Conservation (phyloP, 495 filamentous ascomycete species). For the Aspergillus bertholletiae region DNA sequence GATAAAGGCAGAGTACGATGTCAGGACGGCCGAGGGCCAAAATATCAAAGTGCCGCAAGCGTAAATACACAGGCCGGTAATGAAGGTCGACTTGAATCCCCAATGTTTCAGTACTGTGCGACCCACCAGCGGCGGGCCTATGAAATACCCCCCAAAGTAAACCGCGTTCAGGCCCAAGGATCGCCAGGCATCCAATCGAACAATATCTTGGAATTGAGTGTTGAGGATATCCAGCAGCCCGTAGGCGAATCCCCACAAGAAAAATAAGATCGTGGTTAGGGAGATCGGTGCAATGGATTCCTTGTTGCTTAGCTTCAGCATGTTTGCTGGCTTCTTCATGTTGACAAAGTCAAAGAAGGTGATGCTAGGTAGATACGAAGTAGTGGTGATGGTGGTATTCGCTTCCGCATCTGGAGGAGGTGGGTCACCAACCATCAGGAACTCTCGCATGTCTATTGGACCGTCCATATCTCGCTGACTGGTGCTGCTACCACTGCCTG, state of each 20-base stretch:
- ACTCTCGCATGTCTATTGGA: conserved; percentile 31
- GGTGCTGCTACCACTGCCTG: conserved; percentile 8
- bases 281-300: conserved; percentile 55
- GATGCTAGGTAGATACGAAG: conserved; percentile 32
- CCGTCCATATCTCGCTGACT: conserved; percentile 11
- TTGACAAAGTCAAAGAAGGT: conserved; percentile 82
- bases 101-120: conserved; percentile 54
- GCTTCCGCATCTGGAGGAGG: conserved; percentile 27
- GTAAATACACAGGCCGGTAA: conserved; percentile 61
- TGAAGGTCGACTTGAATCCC: conserved; percentile 67
- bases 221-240: conserved; percentile 77
- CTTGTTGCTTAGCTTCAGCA: conserved; percentile 60
- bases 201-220: conserved; percentile 49
- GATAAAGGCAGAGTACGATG: conserved; percentile 61
- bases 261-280: conserved; percentile 73
- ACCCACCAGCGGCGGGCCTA: conserved; percentile 57
- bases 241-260: conserved; percentile 86
- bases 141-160: conserved; percentile 60
- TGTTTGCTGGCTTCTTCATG: conserved; percentile 71
- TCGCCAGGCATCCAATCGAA: conserved; percentile 42
- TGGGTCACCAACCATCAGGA: conserved; percentile 27
- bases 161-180: conserved; percentile 59
- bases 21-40: conserved; percentile 69
- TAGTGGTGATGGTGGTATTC: conserved; percentile 26
- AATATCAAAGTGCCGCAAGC: conserved; percentile 64